A percentile compares a stretch with the other conserved stretches of the same genome.
These are phyloP conservation scores for Datura wrightii DNA, from an alignment of 257 asterid species.

Conservation along the genomic window DNA sequence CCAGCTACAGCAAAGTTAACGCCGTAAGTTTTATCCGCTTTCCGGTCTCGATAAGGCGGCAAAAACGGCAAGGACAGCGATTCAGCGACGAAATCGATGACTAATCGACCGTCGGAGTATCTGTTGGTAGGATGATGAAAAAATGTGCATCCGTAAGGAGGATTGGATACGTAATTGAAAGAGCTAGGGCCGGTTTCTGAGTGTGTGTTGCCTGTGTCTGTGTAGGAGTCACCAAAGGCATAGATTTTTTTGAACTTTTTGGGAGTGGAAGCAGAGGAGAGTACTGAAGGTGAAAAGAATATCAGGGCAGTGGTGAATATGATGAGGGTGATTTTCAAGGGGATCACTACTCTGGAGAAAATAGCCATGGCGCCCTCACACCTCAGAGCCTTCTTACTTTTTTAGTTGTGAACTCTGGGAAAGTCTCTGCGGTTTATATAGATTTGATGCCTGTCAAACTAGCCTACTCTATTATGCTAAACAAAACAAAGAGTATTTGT, in stretches of 20 bases:
- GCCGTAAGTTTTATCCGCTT: conserved; percentile 49
- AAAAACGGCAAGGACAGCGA: conserved; percentile 63
- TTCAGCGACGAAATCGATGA: conserved; percentile 71
- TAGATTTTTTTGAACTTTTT: conserved; percentile 55
- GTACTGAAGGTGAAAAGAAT: not conserved
- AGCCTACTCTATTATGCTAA: not conserved
- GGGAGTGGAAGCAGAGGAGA: conserved; percentile 23
- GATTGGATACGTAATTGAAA: conserved; percentile 73
- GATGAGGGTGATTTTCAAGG: not conserved
- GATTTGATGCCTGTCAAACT: not conserved
- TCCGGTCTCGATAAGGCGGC: conserved; percentile 56
- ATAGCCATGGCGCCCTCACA: not conserved
- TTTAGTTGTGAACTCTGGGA: not conserved
- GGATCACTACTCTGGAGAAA: not conserved
- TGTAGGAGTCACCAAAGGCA: conserved; percentile 91
- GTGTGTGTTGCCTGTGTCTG: conserved; percentile 92
- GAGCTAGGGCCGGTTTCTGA: conserved; percentile 72
- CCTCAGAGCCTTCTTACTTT: not conserved
- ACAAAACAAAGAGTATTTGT: too few relatives aligned
- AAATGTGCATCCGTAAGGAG: conserved; percentile 80
- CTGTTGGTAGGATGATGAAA: conserved; percentile 89
- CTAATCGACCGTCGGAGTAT: conserved; percentile 88
- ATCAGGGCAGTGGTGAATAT: not conserved
- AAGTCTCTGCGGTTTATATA: not conserved
- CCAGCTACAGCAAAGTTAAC: conserved; percentile 87